Conservation (phyloP, 495 filamentous ascomycete species). For the Hypoxylon intermedium region DNA sequence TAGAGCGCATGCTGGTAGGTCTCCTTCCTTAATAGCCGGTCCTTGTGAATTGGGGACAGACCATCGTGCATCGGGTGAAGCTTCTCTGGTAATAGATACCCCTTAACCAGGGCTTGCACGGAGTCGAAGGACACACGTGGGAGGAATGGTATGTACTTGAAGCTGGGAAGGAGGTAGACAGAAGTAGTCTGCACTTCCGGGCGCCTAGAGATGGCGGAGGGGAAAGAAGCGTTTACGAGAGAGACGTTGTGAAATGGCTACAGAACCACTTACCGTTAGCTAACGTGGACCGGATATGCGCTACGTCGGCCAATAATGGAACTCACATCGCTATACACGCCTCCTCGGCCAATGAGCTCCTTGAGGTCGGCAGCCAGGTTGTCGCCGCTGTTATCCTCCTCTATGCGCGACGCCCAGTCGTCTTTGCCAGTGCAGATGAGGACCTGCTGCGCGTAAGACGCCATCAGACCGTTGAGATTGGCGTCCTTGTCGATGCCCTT, state of each 20-base stretch:
- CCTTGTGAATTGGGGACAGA: slow-evolving; percentile 59
- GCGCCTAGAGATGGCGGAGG: slow-evolving; percentile 50
- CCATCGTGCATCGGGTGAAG: slow-evolving; percentile 65
- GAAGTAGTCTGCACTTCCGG: slow-evolving; percentile 61
- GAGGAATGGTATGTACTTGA: slow-evolving; percentile 79
- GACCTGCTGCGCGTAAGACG: slow-evolving; percentile 81
- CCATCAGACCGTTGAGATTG: slow-evolving; percentile 75
- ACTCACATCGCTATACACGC: slow-evolving; percentile 74
- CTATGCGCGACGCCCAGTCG: slow-evolving; percentile 81
- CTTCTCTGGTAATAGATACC: slow-evolving; percentile 63
- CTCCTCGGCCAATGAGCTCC: slow-evolving; percentile 67
- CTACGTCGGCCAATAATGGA: slow-evolving; percentile 19
- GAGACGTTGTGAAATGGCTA: slow-evolving; percentile 84
- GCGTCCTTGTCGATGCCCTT: slow-evolving; percentile 78
- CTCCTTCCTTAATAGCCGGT: slow-evolving; percentile 50
- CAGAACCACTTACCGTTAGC: slow-evolving; percentile 30
- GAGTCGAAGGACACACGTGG: slow-evolving; percentile 58
- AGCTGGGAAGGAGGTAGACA: slow-evolving; percentile 75
- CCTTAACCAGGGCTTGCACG: slow-evolving; percentile 63
- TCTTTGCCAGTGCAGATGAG: slow-evolving; percentile 78
- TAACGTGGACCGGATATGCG: background rate
- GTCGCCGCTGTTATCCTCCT: slow-evolving; percentile 59
- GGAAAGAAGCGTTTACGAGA: slow-evolving; percentile 73
- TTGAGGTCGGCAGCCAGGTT: slow-evolving; percentile 76
- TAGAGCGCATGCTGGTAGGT: slow-evolving; percentile 51